Percentiles rank a stretch among this genome's conserved stretches.
Evolutionary conservation across 2,329 filamentous ascomycete genomes (phyloP).

Genomic region (Clarireedia monteithiana): DNA sequence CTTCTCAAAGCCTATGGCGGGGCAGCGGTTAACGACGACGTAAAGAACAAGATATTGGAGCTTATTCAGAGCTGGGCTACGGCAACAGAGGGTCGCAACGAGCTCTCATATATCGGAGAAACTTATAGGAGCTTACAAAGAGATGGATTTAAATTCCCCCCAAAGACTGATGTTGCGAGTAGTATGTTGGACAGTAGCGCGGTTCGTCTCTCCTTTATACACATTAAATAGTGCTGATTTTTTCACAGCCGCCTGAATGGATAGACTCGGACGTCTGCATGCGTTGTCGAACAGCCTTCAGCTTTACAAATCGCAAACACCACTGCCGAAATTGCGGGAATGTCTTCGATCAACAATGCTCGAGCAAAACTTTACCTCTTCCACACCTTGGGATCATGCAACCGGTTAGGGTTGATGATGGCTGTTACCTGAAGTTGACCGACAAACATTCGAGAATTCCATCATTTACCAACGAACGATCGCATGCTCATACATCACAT

Average conservation of each 20-base stretch:
- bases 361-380: constrained; percentile 76
- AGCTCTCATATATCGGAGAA: constrained; percentile 79
- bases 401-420: constrained; percentile 89
- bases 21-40: constrained; percentile 72
- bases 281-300: constrained; percentile 91
- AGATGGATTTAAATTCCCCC: constrained; percentile 86
- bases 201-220: constrained; percentile 44
- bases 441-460: constrained; percentile 54
- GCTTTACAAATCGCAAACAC: constrained; percentile 96
- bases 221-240: constrained; percentile 1
- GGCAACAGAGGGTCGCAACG: constrained; percentile 76
- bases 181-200: constrained; percentile 97
- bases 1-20: constrained; percentile 73
- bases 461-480: constrained; percentile 34
- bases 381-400: constrained; percentile 90
- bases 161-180: constrained; percentile 77
- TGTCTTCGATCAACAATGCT: constrained; percentile 94
- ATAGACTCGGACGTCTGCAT: constrained; percentile 97
- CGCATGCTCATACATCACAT: constrained; percentile 38
- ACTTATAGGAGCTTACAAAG: constrained; percentile 75
- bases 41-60: constrained; percentile 85
- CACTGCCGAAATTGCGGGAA: constrained; percentile 97
- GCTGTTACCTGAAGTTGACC: constrained; percentile 83
- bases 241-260: constrained; percentile 81
- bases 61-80: constrained; percentile 90